Base-by-base conservation (phyloP, 176 grass and related monocot genomes). In the Carex cristatella region DNA sequence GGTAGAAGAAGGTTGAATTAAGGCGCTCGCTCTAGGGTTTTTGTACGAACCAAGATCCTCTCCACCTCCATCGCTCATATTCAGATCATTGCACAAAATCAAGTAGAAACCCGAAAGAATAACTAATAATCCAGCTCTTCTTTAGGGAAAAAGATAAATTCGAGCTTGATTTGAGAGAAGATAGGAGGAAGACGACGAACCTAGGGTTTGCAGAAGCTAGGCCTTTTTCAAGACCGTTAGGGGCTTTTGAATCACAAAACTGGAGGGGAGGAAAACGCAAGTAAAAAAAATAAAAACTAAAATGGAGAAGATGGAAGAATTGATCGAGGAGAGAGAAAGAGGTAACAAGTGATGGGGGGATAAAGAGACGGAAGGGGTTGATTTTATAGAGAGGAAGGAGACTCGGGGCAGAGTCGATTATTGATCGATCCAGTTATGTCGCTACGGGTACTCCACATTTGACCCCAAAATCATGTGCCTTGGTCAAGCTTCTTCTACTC, bases 1-100 rank as follows among this genome's bases (percentile, higher is more conserved):
- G 31, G 61, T 49, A 14, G 31, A 59, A 30, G 63, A 14, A 28
- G 62, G 57, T 30, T 42, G 44, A 40, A 23, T 32, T 49, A 15
- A 46, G 33, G 73, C 70, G 42, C 70, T 77, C 27, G 73, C 57
- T 56, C 48, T 77, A 64, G 81, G 30, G 51, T 84, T 46, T 61
- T 23, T 72, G 68, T 49, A 30, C 77, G 68, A 44, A 51, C 81
- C 71, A 40, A 65, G 61, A 10, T 72, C 75, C 82, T 61, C 74
- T 87, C 10, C 80, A 68, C 84, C 83, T 86, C 70, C 84, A 80
- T 74, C 84, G 81, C 53, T 85, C 68, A 71, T 76, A 85, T 79
- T 71, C 82, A 80, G 74, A 60, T 79, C 78, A 31, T 66, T 16
- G 60, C 71, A 83, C 31, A n/a, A 54, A 84, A 88, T 67, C 12